These are phyloP conservation scores for Candida gorgasii DNA, from an alignment of 805 yeast genomes.

Conservation along the genomic window DNA sequence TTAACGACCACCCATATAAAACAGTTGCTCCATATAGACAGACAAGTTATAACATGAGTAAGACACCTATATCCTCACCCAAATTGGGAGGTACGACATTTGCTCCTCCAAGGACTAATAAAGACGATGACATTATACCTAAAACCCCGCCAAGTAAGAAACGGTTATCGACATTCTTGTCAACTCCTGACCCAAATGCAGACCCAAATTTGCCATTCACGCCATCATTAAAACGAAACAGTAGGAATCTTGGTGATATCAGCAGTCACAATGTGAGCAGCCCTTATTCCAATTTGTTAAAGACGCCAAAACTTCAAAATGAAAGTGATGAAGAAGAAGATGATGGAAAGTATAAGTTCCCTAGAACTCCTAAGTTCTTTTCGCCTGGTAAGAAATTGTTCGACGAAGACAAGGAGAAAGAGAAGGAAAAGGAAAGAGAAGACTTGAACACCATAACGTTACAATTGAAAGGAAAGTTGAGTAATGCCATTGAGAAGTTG, in stretches of 20 bases:
- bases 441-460: constrained; percentile 40
- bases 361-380: constrained; percentile 42
- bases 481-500: constrained; percentile 42
- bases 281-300: constrained; percentile 26
- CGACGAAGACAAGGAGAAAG: constrained; percentile 32
- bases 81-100: constrained; percentile 16
- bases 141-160: constrained; percentile 29
- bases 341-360: constrained; percentile 24
- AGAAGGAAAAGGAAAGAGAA: constrained; percentile 25
- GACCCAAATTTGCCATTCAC: constrained; percentile 34
- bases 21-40: too few species aligned
- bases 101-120: constrained; percentile 15
- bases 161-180: constrained; percentile 32
- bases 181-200: constrained; percentile 37
- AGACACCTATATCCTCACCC: constrained; percentile 38
- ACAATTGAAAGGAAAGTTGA: constrained; percentile 37
- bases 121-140: constrained; percentile 13
- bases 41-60: constrained; percentile 5
- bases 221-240: constrained; percentile 40
- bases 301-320: constrained; percentile 8
- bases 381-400: constrained; percentile 40
- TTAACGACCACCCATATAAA: too few species aligned
- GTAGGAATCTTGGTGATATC: constrained; percentile 6
- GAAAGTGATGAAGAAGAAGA: constrained; percentile 24
- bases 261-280: constrained; percentile 25